Conservation (phyloP, 495 filamentous ascomycete species). For the Penicillium cinerascens region DNA sequence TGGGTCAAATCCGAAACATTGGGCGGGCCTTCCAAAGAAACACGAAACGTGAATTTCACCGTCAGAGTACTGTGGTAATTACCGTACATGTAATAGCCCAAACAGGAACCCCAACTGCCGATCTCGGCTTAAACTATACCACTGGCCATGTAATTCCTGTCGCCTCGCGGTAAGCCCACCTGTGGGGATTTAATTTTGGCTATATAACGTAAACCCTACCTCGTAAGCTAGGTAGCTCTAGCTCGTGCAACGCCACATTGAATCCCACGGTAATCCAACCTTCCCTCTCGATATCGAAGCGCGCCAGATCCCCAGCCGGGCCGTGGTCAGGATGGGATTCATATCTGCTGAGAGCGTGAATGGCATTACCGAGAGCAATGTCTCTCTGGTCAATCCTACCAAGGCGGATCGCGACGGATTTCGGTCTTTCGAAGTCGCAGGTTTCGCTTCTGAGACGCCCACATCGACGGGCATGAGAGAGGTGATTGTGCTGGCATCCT, state of each 20-base stretch:
- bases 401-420: slow-evolving; percentile 6
- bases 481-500: slow-evolving; percentile 40
- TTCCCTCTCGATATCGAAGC: slow-evolving; percentile 3
- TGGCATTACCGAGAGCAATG: neutral
- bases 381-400: too few relatives aligned
- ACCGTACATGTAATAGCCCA: neutral
- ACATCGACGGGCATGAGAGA: slow-evolving; percentile 32
- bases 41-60: neutral
- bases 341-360: slow-evolving; percentile 8
- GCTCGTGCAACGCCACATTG: slow-evolving; percentile 2
- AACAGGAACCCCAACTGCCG: slow-evolving; percentile 1
- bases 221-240: slow-evolving; percentile 4
- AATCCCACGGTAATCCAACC: slow-evolving; percentile 2
- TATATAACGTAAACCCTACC: slow-evolving; percentile 18
- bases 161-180: slow-evolving; percentile 2
- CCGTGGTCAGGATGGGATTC: slow-evolving; percentile 27
- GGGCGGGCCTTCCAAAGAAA: neutral
- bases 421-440: slow-evolving; percentile 16
- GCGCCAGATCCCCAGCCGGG: slow-evolving; percentile 6
- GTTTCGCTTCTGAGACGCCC: slow-evolving; percentile 13
- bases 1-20: neutral
- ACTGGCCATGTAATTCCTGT: neutral
- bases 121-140: slow-evolving; percentile 2
- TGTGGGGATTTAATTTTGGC: slow-evolving; percentile 1
- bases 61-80: neutral